phyloP scores from a whole-genome alignment of 768 basidiomycete genomes.

The Antrodiella citrinella region DNA sequence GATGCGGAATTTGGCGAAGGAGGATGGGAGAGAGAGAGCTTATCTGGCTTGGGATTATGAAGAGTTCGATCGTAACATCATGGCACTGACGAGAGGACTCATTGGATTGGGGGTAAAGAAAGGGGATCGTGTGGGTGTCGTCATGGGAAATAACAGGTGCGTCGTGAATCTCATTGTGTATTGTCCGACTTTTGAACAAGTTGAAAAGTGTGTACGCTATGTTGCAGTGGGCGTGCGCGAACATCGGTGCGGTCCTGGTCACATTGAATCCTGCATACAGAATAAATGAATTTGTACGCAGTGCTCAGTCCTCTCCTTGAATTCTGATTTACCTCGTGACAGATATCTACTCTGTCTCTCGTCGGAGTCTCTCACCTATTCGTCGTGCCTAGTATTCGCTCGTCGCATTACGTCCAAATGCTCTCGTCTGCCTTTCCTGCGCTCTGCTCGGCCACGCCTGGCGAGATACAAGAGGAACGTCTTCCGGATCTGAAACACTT shows the following conservation, averaged over 20 bases:
- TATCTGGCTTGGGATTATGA: conserved; percentile 68
- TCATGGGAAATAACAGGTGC: conserved; percentile 85
- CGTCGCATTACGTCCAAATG: conserved; percentile 55
- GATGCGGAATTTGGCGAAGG: conserved; percentile 34
- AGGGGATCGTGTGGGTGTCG: conserved; percentile 70
- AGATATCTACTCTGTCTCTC: conserved; percentile 57
- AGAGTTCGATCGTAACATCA: conserved; percentile 60
- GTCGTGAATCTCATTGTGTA: conserved; percentile 5
- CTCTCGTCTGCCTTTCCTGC: conserved; percentile 52
- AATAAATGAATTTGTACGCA: conserved; percentile 58
- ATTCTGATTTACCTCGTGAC: conserved; percentile 5
- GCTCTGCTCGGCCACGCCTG: conserved; percentile 38
- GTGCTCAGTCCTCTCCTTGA: neutral
- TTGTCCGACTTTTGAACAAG: neutral
- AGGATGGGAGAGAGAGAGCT: conserved; percentile 22
- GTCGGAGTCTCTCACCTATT: conserved; percentile 65
- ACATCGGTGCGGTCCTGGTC: conserved; percentile 73
- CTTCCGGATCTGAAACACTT: conserved; percentile 58
- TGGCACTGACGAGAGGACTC: conserved; percentile 64
- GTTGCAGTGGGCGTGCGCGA: conserved; percentile 84
- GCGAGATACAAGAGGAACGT: conserved; percentile 46
- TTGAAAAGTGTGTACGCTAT: conserved; percentile 62
- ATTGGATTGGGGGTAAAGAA: conserved; percentile 59
- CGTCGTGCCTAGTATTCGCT: conserved; percentile 60
- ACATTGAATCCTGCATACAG: conserved; percentile 82